Evolutionary conservation across 2,329 filamentous ascomycete genomes (phyloP), one percentile per base, ranked within the genome.

Genomic region (Trichoderma sp.): DNA sequence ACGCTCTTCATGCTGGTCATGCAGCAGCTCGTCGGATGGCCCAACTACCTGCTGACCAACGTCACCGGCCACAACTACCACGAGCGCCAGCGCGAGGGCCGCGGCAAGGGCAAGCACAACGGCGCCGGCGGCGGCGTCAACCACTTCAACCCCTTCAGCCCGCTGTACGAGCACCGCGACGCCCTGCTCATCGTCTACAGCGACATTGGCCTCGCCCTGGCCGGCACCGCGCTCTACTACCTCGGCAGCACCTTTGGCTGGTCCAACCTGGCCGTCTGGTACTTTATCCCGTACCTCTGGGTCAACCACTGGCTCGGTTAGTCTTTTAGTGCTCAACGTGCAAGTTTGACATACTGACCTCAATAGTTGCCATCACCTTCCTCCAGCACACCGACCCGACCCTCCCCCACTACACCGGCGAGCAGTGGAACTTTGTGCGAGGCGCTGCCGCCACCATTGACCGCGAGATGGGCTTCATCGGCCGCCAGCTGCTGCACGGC

Each of bases 301-400:
- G 94, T 97, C 68, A 97, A 98, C 88, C 94, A 97, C 88, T 98
- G 95, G 95, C 91, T 98, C 68, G 92, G 93, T 96, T 89, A 86
- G 92, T 87, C 63, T 21, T 16, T n/a, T n/a, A n/a, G n/a, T n/a
- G n/a, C n/a, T n/a, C n/a, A n/a, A n/a, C n/a, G n/a, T n/a, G n/a
- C n/a, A n/a, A n/a, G n/a, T n/a, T n/a, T n/a, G n/a, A n/a, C 8
- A 66, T 68, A 68, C 72, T 73, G 68, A 76, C 77, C 76, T 76
- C 79, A 55, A 18, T 24, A 95, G 94, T 98, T 74, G 94, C 94
- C 79, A 98, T 98, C 81, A 98, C 95, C 74, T 98, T 90, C 87
- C 89, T 98, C 72, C 95, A 98, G 83, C 95, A 98, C 88, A 97
- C 95, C 78, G 94, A 98, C 80, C 94, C 94, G 59, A 89, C 91